Conservation (phyloP, 805 yeast species). For the Metschnikowia bowlesiae region DNA sequence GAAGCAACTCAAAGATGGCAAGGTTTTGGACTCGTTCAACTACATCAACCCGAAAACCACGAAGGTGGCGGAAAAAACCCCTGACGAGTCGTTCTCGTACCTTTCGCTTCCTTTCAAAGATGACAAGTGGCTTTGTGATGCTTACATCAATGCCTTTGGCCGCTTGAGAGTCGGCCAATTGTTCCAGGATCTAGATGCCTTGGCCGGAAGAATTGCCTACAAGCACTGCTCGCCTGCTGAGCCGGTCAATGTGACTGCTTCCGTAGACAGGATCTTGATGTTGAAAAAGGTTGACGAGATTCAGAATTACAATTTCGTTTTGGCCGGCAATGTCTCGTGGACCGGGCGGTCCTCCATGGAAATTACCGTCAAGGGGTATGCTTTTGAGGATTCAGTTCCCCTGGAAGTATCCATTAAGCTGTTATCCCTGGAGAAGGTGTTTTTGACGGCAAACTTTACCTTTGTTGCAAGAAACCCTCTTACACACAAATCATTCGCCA, state of each 20-base stretch:
- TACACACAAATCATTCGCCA: conserved; percentile 85
- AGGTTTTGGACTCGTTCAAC: conserved; percentile 62
- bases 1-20: conserved; percentile 68
- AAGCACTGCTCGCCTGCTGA: conserved; percentile 93
- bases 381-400: conserved; percentile 57
- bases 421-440: conserved; percentile 63
- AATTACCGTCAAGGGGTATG: conserved; percentile 83
- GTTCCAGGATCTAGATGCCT: conserved; percentile 89
- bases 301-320: conserved; percentile 64
- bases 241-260: conserved; percentile 93
- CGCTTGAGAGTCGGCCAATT: conserved; percentile 87
- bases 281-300: conserved; percentile 79
- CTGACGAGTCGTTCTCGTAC: conserved; percentile 71
- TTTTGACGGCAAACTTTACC: conserved; percentile 86
- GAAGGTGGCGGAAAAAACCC: conserved; percentile 64
- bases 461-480: conserved; percentile 94
- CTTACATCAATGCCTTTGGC: conserved; percentile 88
- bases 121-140: conserved; percentile 76
- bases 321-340: conserved; percentile 92
- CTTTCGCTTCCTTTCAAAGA: conserved; percentile 76
- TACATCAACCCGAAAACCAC: conserved; percentile 71
- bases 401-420: conserved; percentile 49
- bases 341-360: conserved; percentile 96
- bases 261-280: conserved; percentile 88
- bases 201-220: conserved; percentile 92